These are phyloP conservation scores for Metschnikowia corniflorae DNA, from an alignment of 805 yeast species.

Conservation along the genomic window DNA sequence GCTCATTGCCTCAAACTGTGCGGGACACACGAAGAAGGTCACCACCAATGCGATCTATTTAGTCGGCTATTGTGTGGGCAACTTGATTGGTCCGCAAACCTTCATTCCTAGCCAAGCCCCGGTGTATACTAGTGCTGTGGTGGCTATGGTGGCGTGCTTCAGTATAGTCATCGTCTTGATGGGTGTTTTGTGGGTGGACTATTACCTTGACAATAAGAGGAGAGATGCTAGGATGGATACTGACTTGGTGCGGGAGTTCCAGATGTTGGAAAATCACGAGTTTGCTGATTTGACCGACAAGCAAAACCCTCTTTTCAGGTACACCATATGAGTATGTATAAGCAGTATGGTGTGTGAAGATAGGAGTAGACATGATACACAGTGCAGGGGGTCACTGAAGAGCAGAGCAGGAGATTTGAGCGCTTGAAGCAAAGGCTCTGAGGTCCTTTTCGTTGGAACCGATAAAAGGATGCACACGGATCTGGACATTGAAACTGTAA, in stretches of 20 bases:
- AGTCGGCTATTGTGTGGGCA: slow-evolving; percentile 52
- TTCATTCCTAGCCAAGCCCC: slow-evolving; percentile 44
- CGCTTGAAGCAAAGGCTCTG: neutral
- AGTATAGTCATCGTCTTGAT: slow-evolving; percentile 25
- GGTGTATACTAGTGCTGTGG: slow-evolving; percentile 36
- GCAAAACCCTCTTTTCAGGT: slow-evolving; percentile 54
- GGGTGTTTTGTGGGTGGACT: slow-evolving; percentile 23
- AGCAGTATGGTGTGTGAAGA: neutral
- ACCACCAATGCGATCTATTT: slow-evolving; percentile 44
- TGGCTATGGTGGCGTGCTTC: slow-evolving; percentile 37
- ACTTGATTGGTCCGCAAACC: slow-evolving; percentile 53
- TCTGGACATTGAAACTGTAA: too few relatives aligned
- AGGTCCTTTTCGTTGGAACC: too few relatives aligned
- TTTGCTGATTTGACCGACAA: slow-evolving; percentile 52
- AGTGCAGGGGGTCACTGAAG: neutral
- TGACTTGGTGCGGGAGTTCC: slow-evolving; percentile 19
- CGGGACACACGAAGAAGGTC: slow-evolving; percentile 57
- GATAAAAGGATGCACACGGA: too few relatives aligned
- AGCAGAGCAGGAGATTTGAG: neutral
- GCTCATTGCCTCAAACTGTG: slow-evolving; percentile 44
- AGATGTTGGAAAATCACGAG: slow-evolving; percentile 38
- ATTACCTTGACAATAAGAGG: slow-evolving; percentile 34
- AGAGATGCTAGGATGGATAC: slow-evolving; percentile 27
- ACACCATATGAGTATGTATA: slow-evolving; percentile 22
- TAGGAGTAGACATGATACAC: neutral